Evolutionary conservation across 192 early-diverging fungal genomes (phyloP).

Genomic region (Podila verticillata): DNA sequence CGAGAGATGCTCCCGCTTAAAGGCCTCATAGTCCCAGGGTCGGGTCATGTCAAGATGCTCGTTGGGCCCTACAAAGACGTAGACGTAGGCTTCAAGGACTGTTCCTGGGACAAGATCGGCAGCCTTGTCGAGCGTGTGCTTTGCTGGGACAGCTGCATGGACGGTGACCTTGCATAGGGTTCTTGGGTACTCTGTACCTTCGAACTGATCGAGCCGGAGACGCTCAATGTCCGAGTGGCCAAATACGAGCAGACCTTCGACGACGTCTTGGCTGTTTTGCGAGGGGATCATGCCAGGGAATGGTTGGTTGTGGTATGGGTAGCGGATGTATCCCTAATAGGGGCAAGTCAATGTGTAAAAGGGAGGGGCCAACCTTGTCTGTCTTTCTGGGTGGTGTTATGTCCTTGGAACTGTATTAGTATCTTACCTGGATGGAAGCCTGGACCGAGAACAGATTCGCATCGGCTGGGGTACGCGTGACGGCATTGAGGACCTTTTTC

Average conservation of each 20-base stretch:
- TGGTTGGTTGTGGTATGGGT: constrained; percentile 37
- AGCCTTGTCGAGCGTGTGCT: background rate
- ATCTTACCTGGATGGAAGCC: constrained; percentile 22
- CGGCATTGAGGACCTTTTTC: constrained; percentile 15
- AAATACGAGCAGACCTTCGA: constrained; percentile 27
- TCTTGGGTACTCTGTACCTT: constrained; percentile 29
- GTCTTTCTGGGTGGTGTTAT: background rate
- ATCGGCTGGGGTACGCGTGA: constrained; percentile 9
- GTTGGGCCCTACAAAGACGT: constrained; percentile 18
- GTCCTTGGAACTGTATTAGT: background rate
- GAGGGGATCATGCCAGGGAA: constrained; percentile 36
- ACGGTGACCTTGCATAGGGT: background rate
- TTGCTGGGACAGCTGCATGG: constrained; percentile 6
- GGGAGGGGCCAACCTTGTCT: background rate
- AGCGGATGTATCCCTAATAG: constrained; percentile 18
- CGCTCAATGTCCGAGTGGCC: constrained; percentile 26
- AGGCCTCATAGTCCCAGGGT: constrained; percentile 28
- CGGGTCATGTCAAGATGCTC: constrained; percentile 14
- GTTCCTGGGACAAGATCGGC: background rate
- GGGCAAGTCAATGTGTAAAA: too few relatives aligned
- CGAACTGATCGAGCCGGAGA: constrained; percentile 25
- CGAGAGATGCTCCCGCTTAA: constrained; percentile 21
- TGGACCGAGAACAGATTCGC: constrained; percentile 8
- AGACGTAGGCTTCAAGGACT: constrained; percentile 6
- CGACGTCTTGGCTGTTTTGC: background rate